Conservation (phyloP, 306 rosid genomes). For the Malus asiatica region DNA sequence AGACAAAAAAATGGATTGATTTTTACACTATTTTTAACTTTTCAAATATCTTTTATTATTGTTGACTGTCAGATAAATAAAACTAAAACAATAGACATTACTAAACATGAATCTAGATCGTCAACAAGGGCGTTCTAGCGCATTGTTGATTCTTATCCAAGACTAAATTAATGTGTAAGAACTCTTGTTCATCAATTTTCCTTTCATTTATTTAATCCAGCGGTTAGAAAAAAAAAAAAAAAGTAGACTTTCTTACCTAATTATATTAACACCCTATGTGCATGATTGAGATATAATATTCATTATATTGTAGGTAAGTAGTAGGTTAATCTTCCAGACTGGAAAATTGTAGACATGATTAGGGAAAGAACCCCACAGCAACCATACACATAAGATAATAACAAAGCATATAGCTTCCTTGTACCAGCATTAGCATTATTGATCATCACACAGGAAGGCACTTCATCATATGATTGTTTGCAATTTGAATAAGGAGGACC, state of each 20-base stretch:
- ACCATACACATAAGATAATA: background rate
- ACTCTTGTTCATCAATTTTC: too few relatives aligned
- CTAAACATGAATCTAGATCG: too few relatives aligned
- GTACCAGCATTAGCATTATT: conserved; percentile 11
- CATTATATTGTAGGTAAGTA: conserved; percentile 1
- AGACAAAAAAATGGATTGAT: too few relatives aligned
- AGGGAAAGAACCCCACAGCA: conserved; percentile 1
- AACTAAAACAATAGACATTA: too few relatives aligned
- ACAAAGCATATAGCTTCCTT: conserved; percentile 6
- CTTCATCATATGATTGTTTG: conserved; percentile 8
- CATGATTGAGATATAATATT: conserved; percentile 3
- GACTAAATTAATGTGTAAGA: too few relatives aligned
- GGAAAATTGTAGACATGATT: background rate
- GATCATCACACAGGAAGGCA: background rate
- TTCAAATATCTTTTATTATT: too few relatives aligned
- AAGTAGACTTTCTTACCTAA: background rate
- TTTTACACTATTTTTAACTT: too few relatives aligned
- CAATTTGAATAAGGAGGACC: conserved; percentile 7
- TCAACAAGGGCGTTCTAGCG: too few relatives aligned
- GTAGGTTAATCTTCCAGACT: conserved; percentile 8
- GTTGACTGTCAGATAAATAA: too few relatives aligned
- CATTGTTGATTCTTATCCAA: too few relatives aligned
- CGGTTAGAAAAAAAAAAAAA: too few relatives aligned
- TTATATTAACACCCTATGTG: background rate
- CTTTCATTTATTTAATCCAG: too few relatives aligned